Percentiles rank a stretch among this genome's conserved stretches.
Evolutionary conservation across 805 yeast species (phyloP).

Genomic region (Candida silvicultrix): DNA sequence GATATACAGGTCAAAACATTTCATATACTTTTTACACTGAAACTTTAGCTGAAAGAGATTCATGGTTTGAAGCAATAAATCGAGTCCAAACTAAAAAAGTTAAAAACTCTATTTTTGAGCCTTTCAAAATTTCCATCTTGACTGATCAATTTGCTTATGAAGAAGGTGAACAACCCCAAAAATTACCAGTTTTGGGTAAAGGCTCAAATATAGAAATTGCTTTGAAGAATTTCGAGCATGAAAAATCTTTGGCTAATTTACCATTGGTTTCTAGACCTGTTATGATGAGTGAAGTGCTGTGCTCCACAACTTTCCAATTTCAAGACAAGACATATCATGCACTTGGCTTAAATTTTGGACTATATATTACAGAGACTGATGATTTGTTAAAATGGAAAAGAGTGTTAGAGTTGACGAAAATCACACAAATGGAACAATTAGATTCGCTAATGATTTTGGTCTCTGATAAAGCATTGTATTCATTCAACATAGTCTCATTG

Average conservation of each 20-base stretch:
- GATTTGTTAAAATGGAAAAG: slow-evolving; percentile 46
- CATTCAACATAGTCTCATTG: slow-evolving; percentile 58
- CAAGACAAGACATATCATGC: slow-evolving; percentile 41
- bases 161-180: slow-evolving; percentile 40
- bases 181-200: slow-evolving; percentile 45
- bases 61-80: slow-evolving; percentile 51
- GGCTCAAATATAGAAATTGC: slow-evolving; percentile 45
- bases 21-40: slow-evolving; percentile 46
- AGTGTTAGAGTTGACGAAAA: slow-evolving; percentile 44
- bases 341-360: slow-evolving; percentile 59
- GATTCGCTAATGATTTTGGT: slow-evolving; percentile 51
- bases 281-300: slow-evolving; percentile 32
- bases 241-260: slow-evolving; percentile 9
- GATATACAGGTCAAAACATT: slow-evolving; percentile 51
- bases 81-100: slow-evolving; percentile 38
- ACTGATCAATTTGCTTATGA: slow-evolving; percentile 64
- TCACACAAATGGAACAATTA: slow-evolving; percentile 56
- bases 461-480: slow-evolving; percentile 51
- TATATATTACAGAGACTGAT: slow-evolving; percentile 38
- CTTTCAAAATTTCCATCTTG: slow-evolving; percentile 46
- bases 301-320: slow-evolving; percentile 39
- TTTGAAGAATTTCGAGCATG: slow-evolving; percentile 26
- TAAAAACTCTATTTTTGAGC: slow-evolving; percentile 37
- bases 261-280: slow-evolving; percentile 24
- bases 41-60: slow-evolving; percentile 41